phyloP scores from a whole-genome alignment of 805 yeast species.

The Martiniozyma abietophila region DNA sequence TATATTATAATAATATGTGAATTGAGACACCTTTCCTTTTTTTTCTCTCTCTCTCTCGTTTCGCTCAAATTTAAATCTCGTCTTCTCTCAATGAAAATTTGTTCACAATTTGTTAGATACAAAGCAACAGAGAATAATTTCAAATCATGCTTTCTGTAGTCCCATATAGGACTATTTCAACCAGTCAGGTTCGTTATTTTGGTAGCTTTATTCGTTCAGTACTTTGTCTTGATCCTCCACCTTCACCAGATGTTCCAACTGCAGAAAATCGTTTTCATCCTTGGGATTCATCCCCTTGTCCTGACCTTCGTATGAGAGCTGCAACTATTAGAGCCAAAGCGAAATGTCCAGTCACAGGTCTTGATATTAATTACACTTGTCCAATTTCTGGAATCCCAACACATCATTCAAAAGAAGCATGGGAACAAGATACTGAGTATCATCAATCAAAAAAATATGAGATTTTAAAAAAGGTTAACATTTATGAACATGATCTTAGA shows the following conservation, averaged over 20 bases:
- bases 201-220: constrained; percentile 30
- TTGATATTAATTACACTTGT: constrained; percentile 76
- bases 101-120: background rate
- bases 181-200: constrained; percentile 15
- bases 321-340: constrained; percentile 84
- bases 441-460: constrained; percentile 62
- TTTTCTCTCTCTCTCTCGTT: background rate
- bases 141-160: too few species aligned
- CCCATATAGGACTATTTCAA: background rate
- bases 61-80: background rate
- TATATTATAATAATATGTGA: too few species aligned
- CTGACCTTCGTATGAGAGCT: constrained; percentile 82
- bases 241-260: constrained; percentile 59
- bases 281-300: constrained; percentile 90
- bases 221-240: constrained; percentile 47
- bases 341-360: constrained; percentile 80
- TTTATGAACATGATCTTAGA: constrained; percentile 90
- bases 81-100: background rate
- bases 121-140: too few species aligned
- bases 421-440: constrained; percentile 72
- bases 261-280: constrained; percentile 66
- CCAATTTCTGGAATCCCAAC: constrained; percentile 96
- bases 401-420: constrained; percentile 82
- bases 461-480: constrained; percentile 73
- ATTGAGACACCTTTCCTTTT: background rate